Base-by-base conservation (phyloP, 2,329 filamentous ascomycete genomes). In the Aspergillus bombycis region DNA sequence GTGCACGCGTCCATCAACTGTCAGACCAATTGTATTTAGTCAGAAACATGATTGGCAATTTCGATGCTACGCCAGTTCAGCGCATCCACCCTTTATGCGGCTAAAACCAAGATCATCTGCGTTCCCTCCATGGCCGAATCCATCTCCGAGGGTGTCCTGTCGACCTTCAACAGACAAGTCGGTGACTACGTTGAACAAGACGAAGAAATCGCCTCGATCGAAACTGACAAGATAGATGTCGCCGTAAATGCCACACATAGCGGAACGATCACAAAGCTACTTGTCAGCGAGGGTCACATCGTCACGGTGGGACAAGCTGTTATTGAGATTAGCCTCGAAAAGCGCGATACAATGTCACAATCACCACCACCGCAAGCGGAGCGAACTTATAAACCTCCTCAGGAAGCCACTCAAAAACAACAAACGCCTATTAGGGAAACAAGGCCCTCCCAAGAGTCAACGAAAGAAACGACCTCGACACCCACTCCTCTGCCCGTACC, bases 91-190 rank as follows among this genome's bases (percentile, higher is more conserved):
- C 16, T 34, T 21, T 12, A 54, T 54, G 19, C 19, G 4, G 30
- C 30, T 8, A 30, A 36, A 36, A 54, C 52, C 10, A 54, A 34
- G 10, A 21, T 23, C 19, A 54, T 54, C 12, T 30, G 21, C 30
- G 52, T 54, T n/a, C 52, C 52, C 10, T 23, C 52, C n/a, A 54
- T 54, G 52, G 52, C 52, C n/a, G 52, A 54, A 23, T 54, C 52
- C 3, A 54, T 54, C 30, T 54, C 52, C 52, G 52, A 54, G 52
- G 30, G 52, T 9, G 52, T 54, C 19, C 52, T 54, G 32, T 21
- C 52, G 4, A 54, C 30, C 52, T 36, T 54, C 30, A 54, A 54
- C 30, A 36, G 32, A 54, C 52, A 54, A 10, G 30, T 36, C 19
- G 52, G 52, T 12, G 52, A 54, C 32, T 36, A 36, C 30, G 52